Evolutionary conservation across 2,329 filamentous ascomycete genomes (phyloP), one percentile per base, ranked within the genome.

Genomic region (Drechslera avenae): DNA sequence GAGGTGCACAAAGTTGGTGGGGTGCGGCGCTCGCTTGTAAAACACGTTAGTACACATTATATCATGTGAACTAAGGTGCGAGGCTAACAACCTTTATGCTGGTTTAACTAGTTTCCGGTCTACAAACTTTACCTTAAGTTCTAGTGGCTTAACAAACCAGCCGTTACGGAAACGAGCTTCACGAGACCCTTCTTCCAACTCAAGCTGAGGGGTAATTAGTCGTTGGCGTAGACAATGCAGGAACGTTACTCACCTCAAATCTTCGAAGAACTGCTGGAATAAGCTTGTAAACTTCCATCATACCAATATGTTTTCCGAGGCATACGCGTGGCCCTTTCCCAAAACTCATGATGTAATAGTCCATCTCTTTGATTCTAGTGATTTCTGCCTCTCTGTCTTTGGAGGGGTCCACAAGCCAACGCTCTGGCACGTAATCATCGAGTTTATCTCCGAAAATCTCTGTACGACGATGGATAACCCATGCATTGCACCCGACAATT

Each of bases 291-390:
- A 64, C 56, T 46, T 63, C 60, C 26, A 62, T 26, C 14, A 53
- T 51, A 18, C 54, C 57, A 36, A 64, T 50, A 23, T 62, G 52
- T 33, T 52, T 58, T 5, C 62, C 57, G 21, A 61, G 54, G 39
- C 56, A 64, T 5, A 50, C 54, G 17, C 58, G 23, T 5, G 54
- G 35, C 1, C 60, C 58, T 2, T 40, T 43, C 10, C 62, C 60
- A 13, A 60, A 59, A 28, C 43, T 41, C 19, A 56, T 54, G 14
- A 57, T 50, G 40, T 35, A 64, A 49, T 28, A 71, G 66, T 50
- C 67, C 69, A 79, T 67, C 14, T 62, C 60, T 9, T 26, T 26
- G 23, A 26, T 26, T 26, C 23, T 26, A 26, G 23, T 7, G 23
- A 26, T 26, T 26, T 26, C 23, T 26, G 23, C 26, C 6, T 67